Evolutionary conservation across 2,329 filamentous ascomycete genomes (phyloP), one percentile per base, ranked within the genome.

Genomic region (Aspergillus ustus): DNA sequence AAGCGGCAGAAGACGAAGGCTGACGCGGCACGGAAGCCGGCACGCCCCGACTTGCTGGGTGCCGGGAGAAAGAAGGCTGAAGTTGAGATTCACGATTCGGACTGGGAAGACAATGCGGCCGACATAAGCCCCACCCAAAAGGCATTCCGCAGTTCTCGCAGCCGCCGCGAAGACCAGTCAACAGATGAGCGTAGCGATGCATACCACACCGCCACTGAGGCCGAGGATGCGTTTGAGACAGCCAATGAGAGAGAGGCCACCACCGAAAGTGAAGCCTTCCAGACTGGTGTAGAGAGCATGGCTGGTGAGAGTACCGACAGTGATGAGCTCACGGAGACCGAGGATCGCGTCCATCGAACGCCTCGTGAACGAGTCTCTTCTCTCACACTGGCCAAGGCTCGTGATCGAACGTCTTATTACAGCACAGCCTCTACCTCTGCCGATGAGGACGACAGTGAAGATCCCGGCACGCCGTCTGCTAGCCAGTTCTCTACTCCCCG

Each of bases 221-320:
- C 85, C 1, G 81, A 83, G 58, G 86, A 88, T 73, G 84, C 82
- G 45, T 91, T 91, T 63, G 88, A 91, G 73, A 91, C 89, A 48
- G 89, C 89, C 25, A 91, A 96, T 70, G 94, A 97, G 77, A 87
- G 88, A 29, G 85, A 85, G 59, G 84, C 81, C 7, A 86, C 83
- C 13, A 97, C 92, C 0, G 93, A 96, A 78, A 96, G 93, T 11
- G 94, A 98, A 68, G 92, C 92, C 65, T 98, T 98, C 86, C 91
- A 96, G 75, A 97, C 94, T 4, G 93, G 91, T n/a, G 87, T 88
- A 17, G 95, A 98, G 73, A 87, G 83, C 63, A 79, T 88, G 65
- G 83, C 82, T 57, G 84, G 84, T 69, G 91, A 92, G 17, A 93
- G 89, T 71, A 73, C 70, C 20, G 74, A 75, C 57, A 90, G 87